Evolutionary conservation across 371 early-diverging fungal species (phyloP), one percentile per base, ranked within the genome.

Genomic region (Rhizomucor miehei): DNA sequence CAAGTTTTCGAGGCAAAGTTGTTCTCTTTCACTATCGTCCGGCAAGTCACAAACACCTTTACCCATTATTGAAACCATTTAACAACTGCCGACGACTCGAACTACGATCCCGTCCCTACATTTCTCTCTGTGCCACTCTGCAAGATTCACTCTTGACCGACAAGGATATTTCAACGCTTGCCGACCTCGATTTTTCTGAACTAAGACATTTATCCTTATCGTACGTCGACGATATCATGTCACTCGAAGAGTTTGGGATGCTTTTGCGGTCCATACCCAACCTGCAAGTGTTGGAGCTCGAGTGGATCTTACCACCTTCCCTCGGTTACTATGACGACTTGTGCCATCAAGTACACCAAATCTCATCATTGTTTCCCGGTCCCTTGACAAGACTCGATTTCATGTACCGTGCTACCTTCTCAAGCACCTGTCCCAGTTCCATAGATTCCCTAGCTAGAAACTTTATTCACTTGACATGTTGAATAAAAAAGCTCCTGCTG

Each of bases 51-150:
- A 12, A 24, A 1, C 34, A 44, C 23, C 34, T 68, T 34, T 45
- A 51, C 19, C 36, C 48, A 40, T 13, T 68, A 14, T 17, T 68
- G n/a, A 23, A 34, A 0, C 59, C 59, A 5, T 68, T 68, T 44
- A 41, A 52, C 23, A 36, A 56, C 12, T 52, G 43, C n/a, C 50
- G 52, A 6, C 52, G 56, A 39, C 39, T 68, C 10, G 50, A 48
- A 10, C 16, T 68, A 20, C 44, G 56, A 10, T 52, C 62, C 0
- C 37, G 59, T 11, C 69, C 62, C 2, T 54, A 62, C 17, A 29
- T 65, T 0, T 65, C 65, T 2, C 52, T 64, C 2, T 65, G 65
- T 41, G 69, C 65, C 14, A 59, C 65, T 16, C 48, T 68, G 20
- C 65, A 68, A 39, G 65, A 61, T 24, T 65, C 65, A 5, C 52